Percentiles rank a stretch among this genome's conserved stretches.
phyloP scores from a whole-genome alignment of 305 asterid species.

The Salvia sclarea region DNA sequence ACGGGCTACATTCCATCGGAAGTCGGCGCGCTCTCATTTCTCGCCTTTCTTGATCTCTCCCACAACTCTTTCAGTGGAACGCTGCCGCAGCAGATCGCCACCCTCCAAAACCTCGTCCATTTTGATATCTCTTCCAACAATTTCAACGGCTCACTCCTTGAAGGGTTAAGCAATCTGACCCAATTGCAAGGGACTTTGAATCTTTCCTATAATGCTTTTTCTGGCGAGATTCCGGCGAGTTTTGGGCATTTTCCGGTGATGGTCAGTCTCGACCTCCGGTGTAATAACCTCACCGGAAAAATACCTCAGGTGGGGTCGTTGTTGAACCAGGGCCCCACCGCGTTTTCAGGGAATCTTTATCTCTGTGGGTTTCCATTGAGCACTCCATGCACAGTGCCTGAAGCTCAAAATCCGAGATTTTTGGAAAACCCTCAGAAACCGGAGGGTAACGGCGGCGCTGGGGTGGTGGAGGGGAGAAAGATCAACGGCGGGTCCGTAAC shows the following conservation, averaged over 20 bases:
- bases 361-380: constrained; percentile 89
- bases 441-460: constrained; percentile 42
- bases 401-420: constrained; percentile 60
- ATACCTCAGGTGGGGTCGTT: constrained; percentile 81
- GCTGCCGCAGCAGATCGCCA: constrained; percentile 57
- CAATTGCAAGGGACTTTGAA: constrained; percentile 74
- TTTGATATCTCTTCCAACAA: constrained; percentile 77
- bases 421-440: constrained; percentile 52
- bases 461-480: constrained; percentile 38
- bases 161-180: constrained; percentile 50
- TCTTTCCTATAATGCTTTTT: constrained; percentile 66
- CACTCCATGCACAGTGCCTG: constrained; percentile 55
- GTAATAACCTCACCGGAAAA: constrained; percentile 78
- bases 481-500: constrained; percentile 46
- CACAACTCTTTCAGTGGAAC: constrained; percentile 68
- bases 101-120: constrained; percentile 55
- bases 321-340: constrained; percentile 96
- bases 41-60: constrained; percentile 67
- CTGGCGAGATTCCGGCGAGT: constrained; percentile 78
- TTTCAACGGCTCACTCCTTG: constrained; percentile 73
- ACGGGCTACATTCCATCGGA: constrained; percentile 92
- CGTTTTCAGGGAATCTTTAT: constrained; percentile 75
- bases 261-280: constrained; percentile 72
- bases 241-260: constrained; percentile 77
- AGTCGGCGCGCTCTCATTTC: constrained; percentile 72